Evolutionary conservation across 371 early-diverging fungal species (phyloP).

Genomic region (Choanephora cucurbitarum): DNA sequence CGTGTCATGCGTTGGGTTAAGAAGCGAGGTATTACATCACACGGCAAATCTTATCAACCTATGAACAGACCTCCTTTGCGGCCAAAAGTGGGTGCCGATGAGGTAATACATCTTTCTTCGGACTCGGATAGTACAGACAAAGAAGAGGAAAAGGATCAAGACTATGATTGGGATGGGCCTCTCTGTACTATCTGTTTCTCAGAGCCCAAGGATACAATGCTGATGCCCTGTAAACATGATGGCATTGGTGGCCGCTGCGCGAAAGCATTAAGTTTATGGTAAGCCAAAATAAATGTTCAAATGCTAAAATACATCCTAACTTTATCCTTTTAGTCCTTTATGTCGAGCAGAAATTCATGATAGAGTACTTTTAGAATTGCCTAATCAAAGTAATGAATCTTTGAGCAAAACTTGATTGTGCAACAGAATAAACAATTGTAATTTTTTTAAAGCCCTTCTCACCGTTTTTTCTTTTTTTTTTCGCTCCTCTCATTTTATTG

Average conservation of each 20-base stretch:
- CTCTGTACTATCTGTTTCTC: slow-evolving; percentile 46
- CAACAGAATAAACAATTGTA: neutral
- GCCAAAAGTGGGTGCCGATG: slow-evolving; percentile 15
- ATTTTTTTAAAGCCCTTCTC: slow-evolving; percentile 5
- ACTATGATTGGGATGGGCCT: slow-evolving; percentile 39
- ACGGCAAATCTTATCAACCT: slow-evolving; percentile 17
- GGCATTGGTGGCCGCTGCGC: slow-evolving; percentile 46
- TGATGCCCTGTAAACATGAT: slow-evolving; percentile 48
- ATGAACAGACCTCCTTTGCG: slow-evolving; percentile 17
- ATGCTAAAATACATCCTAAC: too few relatives aligned
- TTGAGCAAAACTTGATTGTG: neutral
- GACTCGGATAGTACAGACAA: slow-evolving; percentile 12
- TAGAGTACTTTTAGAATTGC: neutral
- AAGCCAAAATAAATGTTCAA: slow-evolving; percentile 1
- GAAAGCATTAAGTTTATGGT: slow-evolving; percentile 38
- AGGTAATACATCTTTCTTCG: neutral
- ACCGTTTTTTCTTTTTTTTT: slow-evolving; percentile 10
- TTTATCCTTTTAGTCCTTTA: slow-evolving; percentile 9
- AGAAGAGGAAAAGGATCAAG: slow-evolving; percentile 9
- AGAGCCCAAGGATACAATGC: slow-evolving; percentile 40
- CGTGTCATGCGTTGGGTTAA: slow-evolving; percentile 28
- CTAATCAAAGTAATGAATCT: neutral
- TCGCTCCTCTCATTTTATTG: slow-evolving; percentile 1
- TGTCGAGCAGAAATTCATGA: slow-evolving; percentile 17
- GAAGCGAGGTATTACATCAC: slow-evolving; percentile 18